Evolutionary conservation across 2,329 filamentous ascomycete species (phyloP).

Genomic region (Aspergillus sp.): DNA sequence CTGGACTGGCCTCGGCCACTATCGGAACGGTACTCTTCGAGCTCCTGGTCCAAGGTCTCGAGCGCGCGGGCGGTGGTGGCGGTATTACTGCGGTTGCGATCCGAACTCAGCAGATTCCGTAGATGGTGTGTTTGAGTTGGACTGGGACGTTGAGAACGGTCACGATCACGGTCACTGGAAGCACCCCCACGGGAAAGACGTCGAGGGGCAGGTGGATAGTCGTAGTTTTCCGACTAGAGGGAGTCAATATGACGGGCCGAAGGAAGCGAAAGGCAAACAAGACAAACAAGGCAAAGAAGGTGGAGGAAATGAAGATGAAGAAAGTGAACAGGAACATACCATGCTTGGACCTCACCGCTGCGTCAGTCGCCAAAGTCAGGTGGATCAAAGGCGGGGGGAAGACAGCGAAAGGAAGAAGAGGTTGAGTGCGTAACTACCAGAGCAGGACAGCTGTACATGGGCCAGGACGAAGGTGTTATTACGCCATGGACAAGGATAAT

Average conservation of each 20-base stretch:
- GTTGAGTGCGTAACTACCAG: too few relatives aligned
- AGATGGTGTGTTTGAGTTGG: conserved; percentile 28
- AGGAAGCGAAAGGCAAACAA: too few relatives aligned
- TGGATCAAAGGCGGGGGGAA: conserved; percentile 4
- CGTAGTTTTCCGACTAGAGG: conserved; percentile 36
- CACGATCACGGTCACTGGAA: conserved; percentile 12
- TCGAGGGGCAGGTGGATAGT: conserved; percentile 33
- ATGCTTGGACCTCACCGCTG: conserved; percentile 4
- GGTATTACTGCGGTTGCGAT: conserved; percentile 23
- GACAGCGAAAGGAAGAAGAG: background rate
- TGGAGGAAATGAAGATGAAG: background rate
- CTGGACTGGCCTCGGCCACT: conserved; percentile 16
- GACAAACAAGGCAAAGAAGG: too few relatives aligned
- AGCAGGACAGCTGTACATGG: too few relatives aligned
- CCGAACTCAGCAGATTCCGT: conserved; percentile 31
- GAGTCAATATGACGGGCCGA: too few relatives aligned
- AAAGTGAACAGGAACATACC: conserved; percentile 9
- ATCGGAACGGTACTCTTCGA: conserved; percentile 24
- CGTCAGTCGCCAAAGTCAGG: background rate
- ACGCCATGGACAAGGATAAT: background rate
- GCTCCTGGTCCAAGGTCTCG: conserved; percentile 34
- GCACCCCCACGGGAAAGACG: conserved; percentile 18
- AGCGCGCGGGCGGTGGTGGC: conserved; percentile 25
- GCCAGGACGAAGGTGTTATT: too few relatives aligned
- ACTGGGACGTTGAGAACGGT: conserved; percentile 12